Percentiles rank a stretch among this genome's conserved stretches.
Conservation (phyloP, 2,329 filamentous ascomycete species). For the Ascochyta clinopodiicola region DNA sequence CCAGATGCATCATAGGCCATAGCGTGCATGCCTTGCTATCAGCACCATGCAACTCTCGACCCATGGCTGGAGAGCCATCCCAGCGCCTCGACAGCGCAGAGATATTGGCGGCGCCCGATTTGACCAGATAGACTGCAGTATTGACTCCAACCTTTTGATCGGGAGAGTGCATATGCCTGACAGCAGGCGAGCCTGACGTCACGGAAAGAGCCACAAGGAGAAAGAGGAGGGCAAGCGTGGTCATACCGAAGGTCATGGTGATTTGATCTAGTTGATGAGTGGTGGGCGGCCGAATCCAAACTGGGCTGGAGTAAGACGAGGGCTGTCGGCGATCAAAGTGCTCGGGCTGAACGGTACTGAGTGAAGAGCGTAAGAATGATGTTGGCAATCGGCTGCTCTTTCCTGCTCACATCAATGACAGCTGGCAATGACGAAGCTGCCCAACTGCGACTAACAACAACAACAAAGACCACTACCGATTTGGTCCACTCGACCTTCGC, state of each 20-base stretch:
- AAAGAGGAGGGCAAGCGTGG: background rate
- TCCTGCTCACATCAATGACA: background rate
- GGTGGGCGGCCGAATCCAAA: background rate
- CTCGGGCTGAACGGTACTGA: background rate
- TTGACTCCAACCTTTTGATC: background rate
- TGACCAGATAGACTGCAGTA: too few relatives aligned
- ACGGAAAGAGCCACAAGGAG: background rate
- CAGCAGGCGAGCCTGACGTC: background rate
- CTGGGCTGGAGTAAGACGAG: background rate
- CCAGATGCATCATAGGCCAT: constrained; percentile 6
- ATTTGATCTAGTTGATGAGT: background rate
- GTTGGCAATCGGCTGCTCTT: background rate
- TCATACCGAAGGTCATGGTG: background rate
- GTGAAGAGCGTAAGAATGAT: background rate
- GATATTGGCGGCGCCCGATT: background rate
- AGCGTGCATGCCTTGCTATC: constrained; percentile 1
- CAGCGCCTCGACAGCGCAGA: background rate
- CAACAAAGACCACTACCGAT: too few relatives aligned
- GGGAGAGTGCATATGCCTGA: background rate
- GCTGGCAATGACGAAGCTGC: background rate
- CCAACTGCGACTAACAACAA: background rate
- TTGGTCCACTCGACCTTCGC: too few relatives aligned
- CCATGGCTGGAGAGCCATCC: constrained; percentile 13
- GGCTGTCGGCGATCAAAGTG: background rate
- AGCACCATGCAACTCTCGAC: background rate